phyloP scores from a whole-genome alignment of 148 eudicot species.

The Salicornia ramosissima region DNA sequence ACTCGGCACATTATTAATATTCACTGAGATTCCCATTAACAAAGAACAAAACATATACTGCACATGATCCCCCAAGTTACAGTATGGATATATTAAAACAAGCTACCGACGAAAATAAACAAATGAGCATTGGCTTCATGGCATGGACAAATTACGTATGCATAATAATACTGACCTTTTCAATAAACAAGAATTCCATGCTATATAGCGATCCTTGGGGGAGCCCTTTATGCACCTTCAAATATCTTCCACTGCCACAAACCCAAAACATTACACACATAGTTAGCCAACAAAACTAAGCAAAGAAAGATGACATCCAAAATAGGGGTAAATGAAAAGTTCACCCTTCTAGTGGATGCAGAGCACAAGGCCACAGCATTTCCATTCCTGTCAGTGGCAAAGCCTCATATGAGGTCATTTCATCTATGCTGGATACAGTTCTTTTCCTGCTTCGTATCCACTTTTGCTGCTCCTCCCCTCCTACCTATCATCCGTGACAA shows the following conservation, averaged over 20 bases:
- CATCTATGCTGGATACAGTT: slow-evolving; percentile 77
- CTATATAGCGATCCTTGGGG: background rate
- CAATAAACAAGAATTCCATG: background rate
- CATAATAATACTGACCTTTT: background rate
- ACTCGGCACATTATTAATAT: background rate
- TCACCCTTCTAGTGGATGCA: slow-evolving; percentile 55
- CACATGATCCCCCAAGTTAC: background rate
- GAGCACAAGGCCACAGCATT: slow-evolving; percentile 60
- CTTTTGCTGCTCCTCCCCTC: slow-evolving; percentile 78
- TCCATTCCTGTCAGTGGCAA: slow-evolving; percentile 40
- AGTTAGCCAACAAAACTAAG: background rate
- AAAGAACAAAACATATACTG: background rate
- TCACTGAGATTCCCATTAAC: background rate
- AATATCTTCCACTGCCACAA: background rate
- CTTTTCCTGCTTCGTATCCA: slow-evolving; percentile 70
- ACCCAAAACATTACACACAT: background rate
- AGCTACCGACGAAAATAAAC: no score
- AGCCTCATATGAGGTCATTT: slow-evolving; percentile 82
- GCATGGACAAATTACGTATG: background rate
- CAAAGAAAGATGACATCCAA: background rate
- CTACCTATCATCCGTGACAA: slow-evolving; percentile 71
- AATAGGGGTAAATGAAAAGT: slow-evolving; percentile 13
- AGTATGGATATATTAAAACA: background rate
- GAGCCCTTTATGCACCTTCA: background rate
- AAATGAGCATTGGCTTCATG: background rate